Evolutionary conservation across 345 rosid species (phyloP), one percentile per base, ranked within the genome.

Genomic region (Hypericum androsaemum): DNA sequence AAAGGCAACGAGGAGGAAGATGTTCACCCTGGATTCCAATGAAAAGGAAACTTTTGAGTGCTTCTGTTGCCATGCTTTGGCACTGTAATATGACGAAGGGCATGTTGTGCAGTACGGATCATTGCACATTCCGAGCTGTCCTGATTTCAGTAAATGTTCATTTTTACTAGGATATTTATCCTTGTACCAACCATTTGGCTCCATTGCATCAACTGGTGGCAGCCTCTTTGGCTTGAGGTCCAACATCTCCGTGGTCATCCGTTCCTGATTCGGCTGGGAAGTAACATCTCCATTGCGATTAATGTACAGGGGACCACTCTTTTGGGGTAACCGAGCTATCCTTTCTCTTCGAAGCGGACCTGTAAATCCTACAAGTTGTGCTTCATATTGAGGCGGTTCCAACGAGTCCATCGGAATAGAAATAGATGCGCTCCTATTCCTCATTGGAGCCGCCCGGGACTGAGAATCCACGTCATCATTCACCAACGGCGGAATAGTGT

Each of bases 21-120:
- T 1, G 14, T 41, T 17, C 52, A 79, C 86, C 80, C 55, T 67
- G 47, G 80, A 50, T 60, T 82, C 94, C 66, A 79, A 80, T 53
- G 74, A 50, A 38, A 72, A 56, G 3, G 88, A 80, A 55, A 68
- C 52, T 58, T 53, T 80, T 35, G 77, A 63, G 50, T 40, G 28
- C 12, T 62, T 77, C n/a, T 62, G 64, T 28, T 63, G 71, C 16
- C 62, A 59, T 45, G 73, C 61, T 61, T 71, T 71, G 41, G 54
- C 53, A 58, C 71, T 74, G 77, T 81, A 82, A 56, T 63, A 73
- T n/a, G n/a, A n/a, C 16, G 82, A 66, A 37, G 95, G 98, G 48
- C 98, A 90, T 57, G 83, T 82, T 12, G 96, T 90, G 70, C 96
- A 87, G 60, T 87, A 90, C 58, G 95, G 98, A 75, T 84, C 89